These are phyloP conservation scores for Sclerotinia nivalis DNA, from an alignment of 2,329 filamentous ascomycete genomes.

Conservation along the genomic window DNA sequence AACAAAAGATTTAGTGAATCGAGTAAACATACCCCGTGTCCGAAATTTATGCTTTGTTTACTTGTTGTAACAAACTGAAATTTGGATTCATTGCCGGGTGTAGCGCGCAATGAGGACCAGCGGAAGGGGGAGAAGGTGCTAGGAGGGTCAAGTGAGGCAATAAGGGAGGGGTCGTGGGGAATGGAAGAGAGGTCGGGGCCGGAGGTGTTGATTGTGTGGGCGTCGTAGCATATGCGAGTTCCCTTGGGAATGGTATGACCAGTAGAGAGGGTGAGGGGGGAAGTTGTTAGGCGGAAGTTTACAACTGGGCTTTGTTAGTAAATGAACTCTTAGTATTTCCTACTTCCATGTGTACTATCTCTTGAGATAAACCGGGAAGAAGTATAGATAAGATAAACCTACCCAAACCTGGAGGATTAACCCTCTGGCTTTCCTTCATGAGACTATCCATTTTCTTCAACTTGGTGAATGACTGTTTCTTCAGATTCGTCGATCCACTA, in stretches of 20 bases:
- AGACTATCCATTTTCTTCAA: constrained; percentile 46
- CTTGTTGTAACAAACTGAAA: background rate
- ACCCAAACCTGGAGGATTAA: constrained; percentile 37
- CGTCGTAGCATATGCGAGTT: background rate
- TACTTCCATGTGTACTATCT: constrained; percentile 12
- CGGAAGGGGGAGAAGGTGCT: background rate
- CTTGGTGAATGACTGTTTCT: constrained; percentile 34
- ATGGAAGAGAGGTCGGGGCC: background rate
- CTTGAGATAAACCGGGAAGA: too few species aligned
- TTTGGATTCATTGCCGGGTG: background rate
- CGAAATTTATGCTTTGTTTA: background rate
- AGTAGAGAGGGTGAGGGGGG: background rate
- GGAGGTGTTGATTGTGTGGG: background rate
- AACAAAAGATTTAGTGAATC: too few species aligned
- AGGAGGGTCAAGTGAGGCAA: background rate
- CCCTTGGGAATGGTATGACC: background rate
- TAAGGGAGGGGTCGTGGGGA: background rate
- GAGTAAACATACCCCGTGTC: too few species aligned
- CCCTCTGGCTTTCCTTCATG: constrained; percentile 45
- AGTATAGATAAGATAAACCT: too few species aligned
- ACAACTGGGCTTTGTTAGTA: background rate
- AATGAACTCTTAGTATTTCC: too few species aligned
- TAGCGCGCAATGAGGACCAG: background rate
- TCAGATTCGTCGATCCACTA: constrained; percentile 37
- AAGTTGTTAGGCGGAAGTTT: background rate